Evolutionary conservation across 1,284 basidiomycete genomes (phyloP).

Genomic region (Rhodotorula sp.): DNA sequence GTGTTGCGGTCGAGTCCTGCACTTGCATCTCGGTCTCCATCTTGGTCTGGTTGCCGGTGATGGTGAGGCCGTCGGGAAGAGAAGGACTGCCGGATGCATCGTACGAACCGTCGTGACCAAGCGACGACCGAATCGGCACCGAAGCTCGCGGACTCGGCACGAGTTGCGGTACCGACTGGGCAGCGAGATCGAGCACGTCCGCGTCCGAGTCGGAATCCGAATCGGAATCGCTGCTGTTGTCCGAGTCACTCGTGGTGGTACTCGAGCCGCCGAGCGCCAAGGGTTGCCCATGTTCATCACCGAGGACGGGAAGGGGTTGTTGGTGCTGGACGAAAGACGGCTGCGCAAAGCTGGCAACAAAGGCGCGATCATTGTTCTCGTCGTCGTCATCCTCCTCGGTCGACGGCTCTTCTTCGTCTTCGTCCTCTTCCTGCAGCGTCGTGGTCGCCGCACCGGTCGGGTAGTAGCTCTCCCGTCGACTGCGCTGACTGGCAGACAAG

Average conservation of each 20-base stretch:
- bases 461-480: slow-evolving; percentile 28
- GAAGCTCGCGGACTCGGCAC: background rate
- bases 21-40: slow-evolving; percentile 44
- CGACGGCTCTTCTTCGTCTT: slow-evolving; percentile 28
- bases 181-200: slow-evolving; percentile 9
- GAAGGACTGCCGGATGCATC: slow-evolving; percentile 21
- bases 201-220: slow-evolving; percentile 21
- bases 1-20: slow-evolving; percentile 38
- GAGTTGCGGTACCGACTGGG: slow-evolving; percentile 1
- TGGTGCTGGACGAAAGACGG: background rate
- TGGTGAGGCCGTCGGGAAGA: slow-evolving; percentile 52
- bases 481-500: slow-evolving; percentile 19
- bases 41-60: slow-evolving; percentile 43
- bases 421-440: slow-evolving; percentile 32
- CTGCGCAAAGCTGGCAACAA: slow-evolving; percentile 25
- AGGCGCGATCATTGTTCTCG: slow-evolving; percentile 40
- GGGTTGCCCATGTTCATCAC: slow-evolving; percentile 10
- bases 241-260: slow-evolving; percentile 9
- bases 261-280: slow-evolving; percentile 17
- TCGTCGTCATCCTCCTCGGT: slow-evolving; percentile 49
- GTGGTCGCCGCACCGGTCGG: slow-evolving; percentile 6
- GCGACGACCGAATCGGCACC: background rate
- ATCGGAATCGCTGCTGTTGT: slow-evolving; percentile 7
- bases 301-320: background rate
- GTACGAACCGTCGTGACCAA: slow-evolving; percentile 19